Percentiles rank a stretch among this genome's conserved stretches.
These are phyloP conservation scores for Pichia sp. DNA, from an alignment of 1,139 yeast species.

Conservation along the genomic window DNA sequence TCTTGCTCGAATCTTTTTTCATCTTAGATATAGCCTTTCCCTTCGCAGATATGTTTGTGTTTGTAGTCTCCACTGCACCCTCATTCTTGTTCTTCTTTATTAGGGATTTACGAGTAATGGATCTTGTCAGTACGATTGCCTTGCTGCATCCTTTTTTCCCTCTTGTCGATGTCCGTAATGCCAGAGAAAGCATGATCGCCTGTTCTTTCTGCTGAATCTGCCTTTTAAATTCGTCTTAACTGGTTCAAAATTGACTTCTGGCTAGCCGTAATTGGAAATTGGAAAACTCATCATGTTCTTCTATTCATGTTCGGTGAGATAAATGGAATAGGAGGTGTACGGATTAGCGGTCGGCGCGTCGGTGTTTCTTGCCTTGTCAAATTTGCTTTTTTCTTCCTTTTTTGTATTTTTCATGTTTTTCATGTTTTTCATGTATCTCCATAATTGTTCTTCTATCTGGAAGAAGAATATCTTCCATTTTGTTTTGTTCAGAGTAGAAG, in stretches of 20 bases:
- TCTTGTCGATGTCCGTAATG: background rate
- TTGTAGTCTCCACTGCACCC: conserved; percentile 2
- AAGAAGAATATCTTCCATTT: no score
- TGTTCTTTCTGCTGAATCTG: background rate
- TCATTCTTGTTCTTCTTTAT: conserved; percentile 9
- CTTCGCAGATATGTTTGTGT: conserved; percentile 10
- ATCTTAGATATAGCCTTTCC: conserved; percentile 18
- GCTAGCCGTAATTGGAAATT: background rate
- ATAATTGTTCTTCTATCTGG: no score
- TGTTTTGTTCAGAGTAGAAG: no score
- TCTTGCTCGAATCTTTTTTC: conserved; percentile 14
- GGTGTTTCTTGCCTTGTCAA: background rate
- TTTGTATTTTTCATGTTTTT: background rate
- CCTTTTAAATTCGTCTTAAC: background rate
- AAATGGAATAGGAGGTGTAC: background rate
- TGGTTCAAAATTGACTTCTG: background rate
- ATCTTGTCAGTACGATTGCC: background rate
- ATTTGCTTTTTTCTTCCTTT: background rate
- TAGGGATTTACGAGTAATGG: conserved; percentile 16
- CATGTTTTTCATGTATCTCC: background rate
- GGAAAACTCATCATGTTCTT: background rate
- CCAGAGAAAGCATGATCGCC: background rate
- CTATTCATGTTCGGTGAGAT: background rate
- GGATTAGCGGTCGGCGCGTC: conserved; percentile 3
- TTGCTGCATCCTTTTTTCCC: background rate